Percentiles rank a stretch among this genome's conserved stretches.
phyloP scores from a whole-genome alignment of 805 yeast species.

The Starmerella bombicola region DNA sequence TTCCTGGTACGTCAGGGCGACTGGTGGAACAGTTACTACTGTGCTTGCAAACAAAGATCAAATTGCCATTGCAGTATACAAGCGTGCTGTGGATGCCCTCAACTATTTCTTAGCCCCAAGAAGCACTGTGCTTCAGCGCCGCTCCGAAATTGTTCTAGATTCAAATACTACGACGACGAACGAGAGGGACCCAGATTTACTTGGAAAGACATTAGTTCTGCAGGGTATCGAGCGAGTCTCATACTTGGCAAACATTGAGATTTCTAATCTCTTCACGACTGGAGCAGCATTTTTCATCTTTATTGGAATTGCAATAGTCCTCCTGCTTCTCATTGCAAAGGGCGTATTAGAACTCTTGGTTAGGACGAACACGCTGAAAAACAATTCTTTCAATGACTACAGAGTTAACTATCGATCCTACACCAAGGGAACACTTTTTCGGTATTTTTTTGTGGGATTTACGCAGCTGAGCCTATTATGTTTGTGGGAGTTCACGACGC shows the following conservation, averaged over 20 bases:
- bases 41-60: slow-evolving; percentile 50
- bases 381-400: slow-evolving; percentile 53
- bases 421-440: slow-evolving; percentile 77
- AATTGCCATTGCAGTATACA: slow-evolving; percentile 75
- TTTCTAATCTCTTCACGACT: slow-evolving; percentile 75
- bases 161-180: slow-evolving; percentile 24
- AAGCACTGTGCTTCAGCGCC: not conserved
- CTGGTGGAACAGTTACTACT: slow-evolving; percentile 80
- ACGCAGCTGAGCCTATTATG: slow-evolving; percentile 75
- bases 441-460: slow-evolving; percentile 71
- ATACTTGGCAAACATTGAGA: slow-evolving; percentile 69
- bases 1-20: slow-evolving; percentile 34
- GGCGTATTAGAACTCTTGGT: slow-evolving; percentile 54
- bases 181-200: slow-evolving; percentile 48
- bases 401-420: slow-evolving; percentile 45
- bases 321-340: slow-evolving; percentile 51
- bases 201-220: slow-evolving; percentile 62
- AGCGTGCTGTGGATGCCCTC: slow-evolving; percentile 20
- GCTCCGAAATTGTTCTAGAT: slow-evolving; percentile 3
- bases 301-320: slow-evolving; percentile 48
- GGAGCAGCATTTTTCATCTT: slow-evolving; percentile 74
- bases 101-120: too few relatives aligned
- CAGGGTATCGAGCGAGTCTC: slow-evolving; percentile 92
- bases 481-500: slow-evolving; percentile 77
- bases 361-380: slow-evolving; percentile 25